Conservation (phyloP, 2,329 filamentous ascomycete genomes). For the Talaromyces sp. region DNA sequence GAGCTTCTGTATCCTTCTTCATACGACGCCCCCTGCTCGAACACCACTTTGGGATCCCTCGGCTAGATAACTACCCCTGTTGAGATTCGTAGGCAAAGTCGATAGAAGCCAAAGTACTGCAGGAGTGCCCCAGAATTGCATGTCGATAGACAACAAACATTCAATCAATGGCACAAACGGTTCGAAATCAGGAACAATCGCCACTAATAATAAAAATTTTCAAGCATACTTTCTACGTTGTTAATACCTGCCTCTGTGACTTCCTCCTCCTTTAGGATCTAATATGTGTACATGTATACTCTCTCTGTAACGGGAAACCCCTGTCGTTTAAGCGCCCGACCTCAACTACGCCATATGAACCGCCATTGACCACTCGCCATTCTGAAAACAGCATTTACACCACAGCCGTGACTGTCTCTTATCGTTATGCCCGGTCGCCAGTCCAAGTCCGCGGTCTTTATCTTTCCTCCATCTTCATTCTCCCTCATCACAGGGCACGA, state of each 20-base stretch:
- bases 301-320: neutral
- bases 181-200: neutral
- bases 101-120: neutral
- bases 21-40: neutral
- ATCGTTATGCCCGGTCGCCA: neutral
- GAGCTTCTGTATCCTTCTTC: slow-evolving; percentile 11
- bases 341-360: neutral
- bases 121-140: neutral
- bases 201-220: too few species aligned
- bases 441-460: neutral
- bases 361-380: neutral
- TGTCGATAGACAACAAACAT: neutral
- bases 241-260: neutral
- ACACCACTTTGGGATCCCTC: neutral
- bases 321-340: neutral
- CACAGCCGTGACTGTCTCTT: neutral
- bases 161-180: too few species aligned
- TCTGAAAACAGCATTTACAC: neutral
- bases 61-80: neutral
- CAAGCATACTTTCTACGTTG: neutral
- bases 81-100: neutral
- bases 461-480: neutral
- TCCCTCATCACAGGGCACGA: neutral
- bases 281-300: neutral
- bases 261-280: neutral